These are phyloP conservation scores for Barnettozyma salicaria DNA, from an alignment of 805 yeast genomes.

Conservation along the genomic window DNA sequence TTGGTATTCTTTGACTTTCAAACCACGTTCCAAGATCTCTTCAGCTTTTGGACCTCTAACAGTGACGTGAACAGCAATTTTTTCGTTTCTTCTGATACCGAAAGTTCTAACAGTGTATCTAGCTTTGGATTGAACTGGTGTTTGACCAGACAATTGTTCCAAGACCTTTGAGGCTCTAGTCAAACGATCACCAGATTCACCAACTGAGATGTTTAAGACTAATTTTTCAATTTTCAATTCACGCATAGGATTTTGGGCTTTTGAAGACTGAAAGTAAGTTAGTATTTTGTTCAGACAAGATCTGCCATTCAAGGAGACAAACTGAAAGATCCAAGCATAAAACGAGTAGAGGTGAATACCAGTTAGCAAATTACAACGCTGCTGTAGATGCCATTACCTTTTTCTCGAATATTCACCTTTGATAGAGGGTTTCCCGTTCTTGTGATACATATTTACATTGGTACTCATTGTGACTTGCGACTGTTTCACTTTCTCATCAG, in stretches of 20 bases:
- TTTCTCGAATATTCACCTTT: too few species aligned
- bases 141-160: conserved; percentile 99
- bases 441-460: too few species aligned
- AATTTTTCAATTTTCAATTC: conserved; percentile 98
- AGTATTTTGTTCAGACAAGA: conserved; percentile 11
- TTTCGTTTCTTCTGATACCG: conserved; percentile 99
- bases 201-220: conserved; percentile 99
- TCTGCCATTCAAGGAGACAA: background rate
- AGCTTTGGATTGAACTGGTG: conserved; percentile 99
- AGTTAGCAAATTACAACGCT: too few species aligned
- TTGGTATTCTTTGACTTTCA: conserved; percentile 99
- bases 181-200: conserved; percentile 99
- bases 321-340: too few species aligned
- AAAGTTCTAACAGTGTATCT: conserved; percentile 99
- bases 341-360: too few species aligned
- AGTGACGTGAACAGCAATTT: conserved; percentile 98
- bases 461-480: too few species aligned
- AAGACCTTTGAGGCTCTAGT: conserved; percentile 99
- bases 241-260: conserved; percentile 92
- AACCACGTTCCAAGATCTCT: conserved; percentile 99
- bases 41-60: conserved; percentile 99
- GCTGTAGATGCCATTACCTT: too few species aligned
- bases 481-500: too few species aligned
- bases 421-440: too few species aligned
- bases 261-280: conserved; percentile 35